Evolutionary conservation across 2,329 filamentous ascomycete species (phyloP), one percentile per base, ranked within the genome.

Genomic region (Fusarium odoratissimum): DNA sequence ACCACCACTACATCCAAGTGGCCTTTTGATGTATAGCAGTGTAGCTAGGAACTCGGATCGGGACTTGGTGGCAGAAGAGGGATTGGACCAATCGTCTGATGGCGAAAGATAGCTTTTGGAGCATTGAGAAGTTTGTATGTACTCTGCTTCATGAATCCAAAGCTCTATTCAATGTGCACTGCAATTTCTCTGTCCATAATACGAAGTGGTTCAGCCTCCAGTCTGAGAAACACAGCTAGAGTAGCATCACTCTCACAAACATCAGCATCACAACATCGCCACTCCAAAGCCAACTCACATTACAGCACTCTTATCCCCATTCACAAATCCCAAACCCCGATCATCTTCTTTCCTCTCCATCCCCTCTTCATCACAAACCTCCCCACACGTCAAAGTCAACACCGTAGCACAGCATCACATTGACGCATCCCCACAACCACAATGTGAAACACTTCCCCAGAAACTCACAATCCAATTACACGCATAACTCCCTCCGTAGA

Each of bases 371-470:
- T 44, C 59, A 31, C 19, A 17, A 12, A 19, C 19, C 37, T 56
- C 45, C 41, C 68, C 67, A 52, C 56, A 52, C 38, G 33, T 48
- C n/a, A 60, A 70, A 19, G 30, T 54, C 55, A 67, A 37, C 52
- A 30, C 23, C 3, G 58, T 71, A 21, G 8, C 57, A 71, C 67
- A 46, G 28, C 49, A 46, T 44, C 33, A 28, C 48, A 51, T 45
- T 71, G 67, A 67, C 67, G 66, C 67, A 56, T 65, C 30, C 12
- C 44, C 60, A 65, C 35, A 54, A 30, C 38, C 41, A 60, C 51
- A 51, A 41, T 14, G 58, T 72, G 69, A 72, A 73, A 73, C 70
- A 51, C 45, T 51, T 54, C 28, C 45, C 64, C 55, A 56, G 65
- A 61, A 31, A 40, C 37, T 46, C 35, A 8, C 40, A 40, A 48